These are phyloP conservation scores for Goffeauzyma gilvescens DNA, from an alignment of 768 basidiomycete genomes.

Conservation along the genomic window DNA sequence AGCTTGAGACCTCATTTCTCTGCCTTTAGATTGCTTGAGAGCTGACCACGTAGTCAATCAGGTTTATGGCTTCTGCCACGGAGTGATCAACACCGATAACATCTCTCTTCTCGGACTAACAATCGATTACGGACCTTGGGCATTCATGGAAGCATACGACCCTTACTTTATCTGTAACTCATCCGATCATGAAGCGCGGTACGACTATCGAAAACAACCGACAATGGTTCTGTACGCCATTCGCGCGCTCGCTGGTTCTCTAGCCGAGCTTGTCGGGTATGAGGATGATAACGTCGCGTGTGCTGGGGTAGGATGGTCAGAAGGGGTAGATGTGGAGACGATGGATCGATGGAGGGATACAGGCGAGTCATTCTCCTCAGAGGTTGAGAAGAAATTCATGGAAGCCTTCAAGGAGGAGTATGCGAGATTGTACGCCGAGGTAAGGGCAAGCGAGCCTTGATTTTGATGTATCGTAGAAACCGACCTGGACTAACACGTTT, in stretches of 20 bases:
- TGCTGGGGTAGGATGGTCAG: conserved; percentile 48
- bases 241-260: conserved; percentile 41
- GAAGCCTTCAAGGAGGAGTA: conserved; percentile 48
- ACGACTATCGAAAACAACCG: conserved; percentile 45
- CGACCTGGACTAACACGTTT: no score
- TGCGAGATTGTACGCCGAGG: conserved; percentile 36
- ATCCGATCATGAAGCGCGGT: conserved; percentile 56
- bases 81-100: conserved; percentile 94
- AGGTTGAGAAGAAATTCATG: conserved; percentile 46
- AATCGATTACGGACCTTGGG: conserved; percentile 54
- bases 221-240: conserved; percentile 48
- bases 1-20: conserved; percentile 1
- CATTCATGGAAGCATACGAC: conserved; percentile 89
- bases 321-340: conserved; percentile 38
- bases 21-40: not conserved
- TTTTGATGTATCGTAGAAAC: no score
- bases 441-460: not conserved
- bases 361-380: conserved; percentile 39
- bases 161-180: conserved; percentile 77
- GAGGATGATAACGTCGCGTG: conserved; percentile 44
- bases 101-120: conserved; percentile 37
- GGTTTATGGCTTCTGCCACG: conserved; percentile 39
- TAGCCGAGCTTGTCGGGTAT: conserved; percentile 70
- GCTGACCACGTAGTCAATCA: not conserved
- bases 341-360: conserved; percentile 43